Conservation (phyloP, 768 basidiomycete species). For the Suillus alpinus region DNA sequence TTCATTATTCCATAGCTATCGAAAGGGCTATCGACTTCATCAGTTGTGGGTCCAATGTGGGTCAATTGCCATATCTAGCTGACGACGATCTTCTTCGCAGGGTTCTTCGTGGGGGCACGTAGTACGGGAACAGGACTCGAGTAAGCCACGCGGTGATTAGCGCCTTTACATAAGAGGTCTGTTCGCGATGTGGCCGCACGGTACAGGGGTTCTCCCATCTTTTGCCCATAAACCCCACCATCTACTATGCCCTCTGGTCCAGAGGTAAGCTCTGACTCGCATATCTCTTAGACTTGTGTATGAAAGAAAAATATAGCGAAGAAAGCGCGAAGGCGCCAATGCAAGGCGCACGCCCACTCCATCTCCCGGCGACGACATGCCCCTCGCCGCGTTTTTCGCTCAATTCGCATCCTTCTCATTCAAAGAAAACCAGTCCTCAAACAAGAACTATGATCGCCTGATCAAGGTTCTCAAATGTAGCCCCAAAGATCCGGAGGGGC, state of each 20-base stretch:
- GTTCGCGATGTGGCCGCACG: neutral
- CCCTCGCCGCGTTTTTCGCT: conserved; percentile 2
- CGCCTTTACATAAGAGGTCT: neutral
- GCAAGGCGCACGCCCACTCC: neutral
- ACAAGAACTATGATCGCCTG: conserved; percentile 1
- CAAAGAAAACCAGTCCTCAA: neutral
- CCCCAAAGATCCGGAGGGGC: neutral
- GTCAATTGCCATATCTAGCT: neutral
- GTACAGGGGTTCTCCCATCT: neutral
- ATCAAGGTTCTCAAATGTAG: neutral
- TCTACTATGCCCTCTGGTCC: neutral
- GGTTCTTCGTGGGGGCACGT: neutral
- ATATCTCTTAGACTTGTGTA: no score
- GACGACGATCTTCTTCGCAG: neutral
- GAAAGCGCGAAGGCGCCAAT: neutral
- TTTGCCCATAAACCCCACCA: neutral
- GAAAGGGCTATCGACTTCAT: neutral
- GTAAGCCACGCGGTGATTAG: neutral
- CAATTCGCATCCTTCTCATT: conserved; percentile 1
- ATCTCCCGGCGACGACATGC: neutral
- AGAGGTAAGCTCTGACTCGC: neutral
- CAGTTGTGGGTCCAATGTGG: neutral
- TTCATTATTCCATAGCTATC: neutral
- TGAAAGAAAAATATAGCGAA: neutral
- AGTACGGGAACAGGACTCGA: neutral